Percentiles rank a stretch among this genome's conserved stretches.
Conservation (phyloP, 2,329 filamentous ascomycete genomes). For the Ophiostoma tasmaniense region DNA sequence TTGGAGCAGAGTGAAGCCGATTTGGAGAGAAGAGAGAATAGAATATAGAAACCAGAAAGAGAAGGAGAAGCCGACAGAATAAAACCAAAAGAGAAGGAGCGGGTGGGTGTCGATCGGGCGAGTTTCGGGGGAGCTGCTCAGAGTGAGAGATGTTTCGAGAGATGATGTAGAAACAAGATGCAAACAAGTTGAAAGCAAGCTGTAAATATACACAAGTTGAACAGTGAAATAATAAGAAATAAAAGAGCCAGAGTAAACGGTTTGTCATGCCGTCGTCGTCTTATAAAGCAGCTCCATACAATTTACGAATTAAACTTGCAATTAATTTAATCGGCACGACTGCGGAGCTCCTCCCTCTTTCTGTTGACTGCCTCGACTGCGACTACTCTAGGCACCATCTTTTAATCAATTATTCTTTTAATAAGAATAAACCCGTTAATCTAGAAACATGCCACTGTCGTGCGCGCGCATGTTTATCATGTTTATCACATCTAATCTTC, state of each 20-base stretch:
- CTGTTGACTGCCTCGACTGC: no score
- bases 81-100: no score
- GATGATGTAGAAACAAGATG: no score
- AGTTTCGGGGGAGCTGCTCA: neutral
- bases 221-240: no score
- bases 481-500: neutral
- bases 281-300: neutral
- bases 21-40: no score
- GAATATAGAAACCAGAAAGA: no score
- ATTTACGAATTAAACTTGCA: neutral
- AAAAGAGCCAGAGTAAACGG: neutral
- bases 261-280: neutral
- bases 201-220: no score
- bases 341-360: conserved; percentile 2
- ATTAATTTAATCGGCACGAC: neutral
- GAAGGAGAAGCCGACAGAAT: no score
- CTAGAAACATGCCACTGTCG: neutral
- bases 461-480: neutral
- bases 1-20: no score
- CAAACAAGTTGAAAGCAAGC: no score
- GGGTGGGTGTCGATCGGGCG: neutral
- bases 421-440: neutral
- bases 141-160: no score
- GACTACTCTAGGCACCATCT: neutral
- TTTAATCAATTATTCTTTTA: neutral